Base-by-base conservation (phyloP, 2,329 filamentous ascomycete species). In the Penicillium decumbens region DNA sequence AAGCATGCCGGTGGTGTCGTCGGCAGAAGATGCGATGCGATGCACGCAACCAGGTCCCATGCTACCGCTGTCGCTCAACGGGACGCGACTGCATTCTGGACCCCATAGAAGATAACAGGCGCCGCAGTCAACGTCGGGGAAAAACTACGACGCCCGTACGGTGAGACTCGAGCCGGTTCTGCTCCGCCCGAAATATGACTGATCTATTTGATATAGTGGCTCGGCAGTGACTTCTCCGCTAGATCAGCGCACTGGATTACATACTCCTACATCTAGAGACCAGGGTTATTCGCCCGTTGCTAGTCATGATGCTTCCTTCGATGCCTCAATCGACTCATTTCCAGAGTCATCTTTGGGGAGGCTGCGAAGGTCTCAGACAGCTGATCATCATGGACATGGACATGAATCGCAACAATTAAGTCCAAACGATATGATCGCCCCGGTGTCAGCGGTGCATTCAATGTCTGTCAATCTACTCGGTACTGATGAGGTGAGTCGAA, bases 1-100 rank as follows among this genome's bases (percentile, higher is more conserved):
- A 69, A 49, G 63, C 66, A 62, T 69, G 66, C 41, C 65, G 66
- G 28, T 62, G 65, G 61, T 68, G 66, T 56, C 59, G 64, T 25
- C 56, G 64, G 51, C 65, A 66, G 47, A 68, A 69, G 45, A 67
- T 68, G 62, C 64, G 66, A 30, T 69, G 66, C 38, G 66, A 69
- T 56, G 66, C 66, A 27, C 65, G 65, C 27, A 62, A 58, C 13
- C 66, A 65, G 45, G 57, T 67, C 33, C 66, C 66, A n/a, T 69
- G 66, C 43, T 65, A 64, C 35, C 65, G 66, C 24, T 69, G 66
- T 49, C 63, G 61, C 6, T 58, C 64, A 6, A 57, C 61, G 8
- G 66, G 66, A 18, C 63, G 64, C 10, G 66, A 69, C 33, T 69
- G 66, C 43, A 60, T 69, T 15, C 29, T 69, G 4, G 66, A 69